Base-by-base conservation (phyloP, 208 protist genomes). In the Phytomonas sp. region DNA sequence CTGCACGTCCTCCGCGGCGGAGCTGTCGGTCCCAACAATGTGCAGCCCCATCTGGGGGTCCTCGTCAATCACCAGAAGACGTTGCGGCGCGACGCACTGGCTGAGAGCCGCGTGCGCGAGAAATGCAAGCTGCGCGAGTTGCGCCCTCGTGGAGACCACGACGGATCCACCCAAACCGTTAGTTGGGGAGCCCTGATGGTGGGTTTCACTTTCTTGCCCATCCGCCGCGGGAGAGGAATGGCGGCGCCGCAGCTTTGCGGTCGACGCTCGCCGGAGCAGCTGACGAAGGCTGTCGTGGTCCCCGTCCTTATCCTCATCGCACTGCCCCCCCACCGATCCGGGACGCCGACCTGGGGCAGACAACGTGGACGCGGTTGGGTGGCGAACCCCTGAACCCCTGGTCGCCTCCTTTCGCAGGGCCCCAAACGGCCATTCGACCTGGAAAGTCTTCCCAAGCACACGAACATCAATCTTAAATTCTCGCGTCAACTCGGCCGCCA, bases 401-500 rank as follows among this genome's bases (percentile, higher is more conserved):
- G 16, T 19, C 45, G 5, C 23, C 64, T 23, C 36, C 45, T 32
- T 67, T 19, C 10, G 0, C 26, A 8, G 60, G 29, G 5, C 26
- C 23, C 60, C 31, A 32, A 63, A 60, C 42, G 77, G 77, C 77
- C 73, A 79, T 52, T 62, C 63, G n/a, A 84, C 77, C 0, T 81
- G 16, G 77, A 93, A 93, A 29, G 60, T 78, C 2, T 73, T 73
- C 0, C 85, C 88, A 16, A 94, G 64, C 29, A 94, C 88, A 23
- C 82, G 81, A 31, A 94, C 82, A 52, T 88, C 79, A 11, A 94
- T 65, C 60, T 90, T 82, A 60, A 94, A 89, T 49, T 91, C 82
- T 4, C 75, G 78, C 23, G 81, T 86, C 40, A 94, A 76, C 29
- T 73, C 71, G 2, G 61, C 71, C 4, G 89, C 89, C 29, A 94